phyloP scores from a whole-genome alignment of 2,329 filamentous ascomycete species.

The Allantophomopsis cytisporea region DNA sequence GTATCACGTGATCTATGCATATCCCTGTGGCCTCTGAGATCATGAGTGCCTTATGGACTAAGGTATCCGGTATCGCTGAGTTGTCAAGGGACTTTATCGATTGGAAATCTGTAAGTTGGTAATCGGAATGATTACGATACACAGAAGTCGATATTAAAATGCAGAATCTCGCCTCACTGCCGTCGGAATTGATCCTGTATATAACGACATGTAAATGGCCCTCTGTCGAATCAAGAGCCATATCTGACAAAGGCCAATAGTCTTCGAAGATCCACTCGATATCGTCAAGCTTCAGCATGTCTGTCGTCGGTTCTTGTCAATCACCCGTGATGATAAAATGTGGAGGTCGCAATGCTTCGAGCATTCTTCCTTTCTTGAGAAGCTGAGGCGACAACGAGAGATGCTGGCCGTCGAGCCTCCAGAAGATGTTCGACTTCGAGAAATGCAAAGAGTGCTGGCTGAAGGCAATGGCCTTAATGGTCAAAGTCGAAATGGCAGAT shows the following conservation, averaged over 20 bases:
- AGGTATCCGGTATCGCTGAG: too few relatives aligned
- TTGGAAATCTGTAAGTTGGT: too few relatives aligned
- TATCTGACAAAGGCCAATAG: constrained; percentile 21
- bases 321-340: constrained; percentile 61
- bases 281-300: constrained; percentile 57
- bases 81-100: too few relatives aligned
- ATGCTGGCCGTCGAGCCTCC: constrained; percentile 22
- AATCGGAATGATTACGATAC: too few relatives aligned
- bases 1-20: too few relatives aligned
- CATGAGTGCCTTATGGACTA: too few relatives aligned
- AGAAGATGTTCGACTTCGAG: constrained; percentile 24
- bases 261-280: constrained; percentile 43
- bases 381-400: constrained; percentile 38
- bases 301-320: constrained; percentile 47
- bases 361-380: constrained; percentile 49
- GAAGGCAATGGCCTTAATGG: constrained; percentile 10
- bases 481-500: neutral
- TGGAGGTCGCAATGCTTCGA: constrained; percentile 70
- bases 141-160: too few relatives aligned
- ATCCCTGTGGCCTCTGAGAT: too few relatives aligned
- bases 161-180: too few relatives aligned
- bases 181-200: too few relatives aligned
- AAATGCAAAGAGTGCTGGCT: constrained; percentile 13
- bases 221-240: too few relatives aligned
- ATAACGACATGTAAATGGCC: too few relatives aligned